Percentiles rank a stretch among this genome's conserved stretches.
phyloP scores from a whole-genome alignment of 2,329 filamentous ascomycete genomes.

The Tolypocladium amazonense region DNA sequence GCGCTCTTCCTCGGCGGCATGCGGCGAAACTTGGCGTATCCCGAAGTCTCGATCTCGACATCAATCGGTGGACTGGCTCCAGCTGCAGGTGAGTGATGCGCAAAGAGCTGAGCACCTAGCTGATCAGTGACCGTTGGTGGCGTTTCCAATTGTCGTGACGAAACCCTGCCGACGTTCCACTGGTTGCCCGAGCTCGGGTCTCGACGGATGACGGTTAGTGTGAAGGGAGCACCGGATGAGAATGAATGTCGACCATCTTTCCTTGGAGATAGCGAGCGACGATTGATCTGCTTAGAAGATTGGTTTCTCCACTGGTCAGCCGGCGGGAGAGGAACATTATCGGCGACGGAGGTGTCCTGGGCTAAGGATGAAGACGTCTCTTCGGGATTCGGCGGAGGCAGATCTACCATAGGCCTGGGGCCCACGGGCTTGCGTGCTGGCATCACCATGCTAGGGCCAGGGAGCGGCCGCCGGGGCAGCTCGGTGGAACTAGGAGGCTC shows the following conservation, averaged over 20 bases:
- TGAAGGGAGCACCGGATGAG: conserved; percentile 33
- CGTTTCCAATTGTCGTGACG: conserved; percentile 37
- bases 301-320: conserved; percentile 1
- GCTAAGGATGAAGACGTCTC: background rate
- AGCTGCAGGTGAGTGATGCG: conserved; percentile 3
- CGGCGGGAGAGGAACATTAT: background rate
- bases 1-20: conserved; percentile 30
- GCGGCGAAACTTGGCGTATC: conserved; percentile 46
- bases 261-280: conserved; percentile 26
- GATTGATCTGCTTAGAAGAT: background rate
- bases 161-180: conserved; percentile 65
- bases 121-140: conserved; percentile 12
- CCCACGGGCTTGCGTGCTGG: conserved; percentile 17
- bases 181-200: conserved; percentile 58
- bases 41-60: conserved; percentile 42
- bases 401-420: conserved; percentile 10
- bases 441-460: conserved; percentile 7
- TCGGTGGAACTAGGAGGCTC: conserved; percentile 3
- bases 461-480: conserved; percentile 3
- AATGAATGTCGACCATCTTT: conserved; percentile 16
- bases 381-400: background rate
- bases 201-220: conserved; percentile 59
- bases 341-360: background rate
- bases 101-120: conserved; percentile 8
- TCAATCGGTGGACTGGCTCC: conserved; percentile 31